Conservation (phyloP, 2,329 filamentous ascomycete species). For the Penicillium fuscoglaucum region DNA sequence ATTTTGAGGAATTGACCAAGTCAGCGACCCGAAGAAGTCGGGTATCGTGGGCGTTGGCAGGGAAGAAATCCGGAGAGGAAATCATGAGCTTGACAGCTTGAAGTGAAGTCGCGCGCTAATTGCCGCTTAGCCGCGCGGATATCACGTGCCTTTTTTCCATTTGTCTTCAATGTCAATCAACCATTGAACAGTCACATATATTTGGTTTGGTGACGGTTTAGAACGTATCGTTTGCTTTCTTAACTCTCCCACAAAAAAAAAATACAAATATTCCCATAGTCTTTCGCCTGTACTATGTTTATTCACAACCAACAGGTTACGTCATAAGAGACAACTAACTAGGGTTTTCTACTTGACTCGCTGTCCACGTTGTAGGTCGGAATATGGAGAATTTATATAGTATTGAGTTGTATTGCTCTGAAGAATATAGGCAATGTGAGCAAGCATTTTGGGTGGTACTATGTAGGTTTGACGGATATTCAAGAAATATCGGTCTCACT, state of each 20-base stretch:
- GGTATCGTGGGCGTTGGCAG: conserved; percentile 18
- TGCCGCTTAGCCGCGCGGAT: conserved; percentile 28
- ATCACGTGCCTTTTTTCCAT: conserved; percentile 11
- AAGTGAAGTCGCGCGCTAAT: conserved; percentile 31
- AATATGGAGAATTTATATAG: not conserved
- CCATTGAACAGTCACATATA: conserved; percentile 7
- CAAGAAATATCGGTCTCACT: not conserved
- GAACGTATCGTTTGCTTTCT: not conserved
- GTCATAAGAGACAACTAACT: not conserved
- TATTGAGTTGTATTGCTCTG: too few relatives aligned
- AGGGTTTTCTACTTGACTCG: not conserved
- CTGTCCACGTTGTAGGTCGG: not conserved
- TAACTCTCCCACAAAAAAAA: too few relatives aligned
- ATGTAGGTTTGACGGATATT: not conserved
- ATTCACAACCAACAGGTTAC: not conserved
- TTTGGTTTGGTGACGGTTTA: not conserved
- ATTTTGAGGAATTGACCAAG: conserved; percentile 28
- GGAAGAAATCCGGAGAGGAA: conserved; percentile 24
- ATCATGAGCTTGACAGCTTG: conserved; percentile 27
- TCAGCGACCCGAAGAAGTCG: conserved; percentile 15
- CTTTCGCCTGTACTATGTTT: not conserved
- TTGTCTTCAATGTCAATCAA: not conserved
- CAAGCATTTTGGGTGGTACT: not conserved
- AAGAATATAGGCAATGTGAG: not conserved
- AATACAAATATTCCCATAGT: not conserved